phyloP scores from a whole-genome alignment of 306 rosid species.

The Hippophae tibetana region DNA sequence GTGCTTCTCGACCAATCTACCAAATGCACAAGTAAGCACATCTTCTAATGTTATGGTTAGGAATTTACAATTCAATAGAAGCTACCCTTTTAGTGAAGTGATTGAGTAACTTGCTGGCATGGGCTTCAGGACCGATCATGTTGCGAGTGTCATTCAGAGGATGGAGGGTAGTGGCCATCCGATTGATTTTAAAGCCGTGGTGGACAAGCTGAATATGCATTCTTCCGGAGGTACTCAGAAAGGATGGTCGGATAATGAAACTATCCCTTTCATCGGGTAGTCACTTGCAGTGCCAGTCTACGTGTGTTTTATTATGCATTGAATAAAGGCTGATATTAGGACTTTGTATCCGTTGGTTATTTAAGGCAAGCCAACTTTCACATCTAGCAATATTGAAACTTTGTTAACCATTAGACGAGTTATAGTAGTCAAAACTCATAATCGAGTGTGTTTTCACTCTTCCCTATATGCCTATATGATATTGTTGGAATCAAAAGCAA shows the following conservation, averaged over 20 bases:
- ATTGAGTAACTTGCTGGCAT: slow-evolving; percentile 71
- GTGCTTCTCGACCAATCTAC: slow-evolving; percentile 57
- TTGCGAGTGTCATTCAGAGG: slow-evolving; percentile 72
- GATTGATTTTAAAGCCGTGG: slow-evolving; percentile 74
- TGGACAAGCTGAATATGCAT: slow-evolving; percentile 72
- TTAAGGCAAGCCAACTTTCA: too few relatives aligned
- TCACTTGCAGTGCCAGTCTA: slow-evolving; percentile 27
- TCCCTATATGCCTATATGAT: too few relatives aligned
- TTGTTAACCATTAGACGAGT: too few relatives aligned
- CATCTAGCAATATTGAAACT: too few relatives aligned
- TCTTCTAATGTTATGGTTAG: slow-evolving; percentile 35
- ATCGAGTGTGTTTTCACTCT: too few relatives aligned
- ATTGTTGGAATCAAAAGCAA: too few relatives aligned
- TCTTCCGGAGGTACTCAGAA: too few relatives aligned
- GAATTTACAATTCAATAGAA: slow-evolving; percentile 60
- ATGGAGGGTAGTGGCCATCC: slow-evolving; percentile 93
- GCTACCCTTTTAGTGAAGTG: slow-evolving; percentile 71
- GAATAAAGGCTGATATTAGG: slow-evolving; percentile 52
- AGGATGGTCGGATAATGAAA: slow-evolving; percentile 28
- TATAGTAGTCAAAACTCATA: too few relatives aligned
- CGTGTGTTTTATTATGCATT: slow-evolving; percentile 90
- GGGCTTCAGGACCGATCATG: slow-evolving; percentile 84
- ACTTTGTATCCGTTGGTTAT: too few relatives aligned
- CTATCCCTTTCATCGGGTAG: slow-evolving; percentile 4
- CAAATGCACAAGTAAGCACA: slow-evolving; percentile 34